Evolutionary conservation across 352 stramenopile species (phyloP).

Genomic region (Phytophthora pini): DNA sequence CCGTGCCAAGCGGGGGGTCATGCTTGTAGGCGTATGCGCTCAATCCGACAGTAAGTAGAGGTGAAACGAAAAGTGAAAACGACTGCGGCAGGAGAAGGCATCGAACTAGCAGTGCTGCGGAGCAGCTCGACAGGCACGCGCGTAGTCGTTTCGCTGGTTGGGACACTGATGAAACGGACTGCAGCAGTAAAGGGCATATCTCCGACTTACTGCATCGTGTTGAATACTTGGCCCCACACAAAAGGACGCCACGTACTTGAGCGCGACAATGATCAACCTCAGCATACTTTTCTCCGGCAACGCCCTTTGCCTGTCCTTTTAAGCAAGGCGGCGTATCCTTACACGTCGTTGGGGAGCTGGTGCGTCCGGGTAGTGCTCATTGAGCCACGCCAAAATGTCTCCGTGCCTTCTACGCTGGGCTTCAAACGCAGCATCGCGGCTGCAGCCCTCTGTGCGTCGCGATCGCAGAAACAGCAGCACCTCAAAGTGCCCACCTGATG

Average conservation of each 20-base stretch:
- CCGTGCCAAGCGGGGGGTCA: slow-evolving; percentile 3
- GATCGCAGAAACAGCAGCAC: slow-evolving; percentile 33
- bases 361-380: slow-evolving; percentile 34
- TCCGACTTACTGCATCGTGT: not conserved
- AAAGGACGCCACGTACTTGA: slow-evolving; percentile 4
- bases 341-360: slow-evolving; percentile 22
- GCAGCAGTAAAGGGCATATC: not conserved
- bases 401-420: slow-evolving; percentile 27
- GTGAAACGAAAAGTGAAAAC: slow-evolving; percentile 23
- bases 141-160: slow-evolving; percentile 12
- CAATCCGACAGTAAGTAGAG: slow-evolving; percentile 1
- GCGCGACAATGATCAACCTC: not conserved
- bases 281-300: not conserved
- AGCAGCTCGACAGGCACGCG: slow-evolving; percentile 12
- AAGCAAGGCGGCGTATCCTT: slow-evolving; percentile 10
- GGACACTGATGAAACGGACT: not conserved
- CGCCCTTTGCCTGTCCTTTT: not conserved
- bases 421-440: slow-evolving; percentile 34
- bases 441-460: slow-evolving; percentile 30
- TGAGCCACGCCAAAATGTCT: slow-evolving; percentile 37
- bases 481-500: slow-evolving; percentile 33
- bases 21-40: not conserved
- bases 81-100: not conserved
- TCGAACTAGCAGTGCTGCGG: not conserved
- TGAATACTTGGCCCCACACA: not conserved